phyloP scores from a whole-genome alignment of 2,329 filamentous ascomycete species.

The Coniochaeta sp. region DNA sequence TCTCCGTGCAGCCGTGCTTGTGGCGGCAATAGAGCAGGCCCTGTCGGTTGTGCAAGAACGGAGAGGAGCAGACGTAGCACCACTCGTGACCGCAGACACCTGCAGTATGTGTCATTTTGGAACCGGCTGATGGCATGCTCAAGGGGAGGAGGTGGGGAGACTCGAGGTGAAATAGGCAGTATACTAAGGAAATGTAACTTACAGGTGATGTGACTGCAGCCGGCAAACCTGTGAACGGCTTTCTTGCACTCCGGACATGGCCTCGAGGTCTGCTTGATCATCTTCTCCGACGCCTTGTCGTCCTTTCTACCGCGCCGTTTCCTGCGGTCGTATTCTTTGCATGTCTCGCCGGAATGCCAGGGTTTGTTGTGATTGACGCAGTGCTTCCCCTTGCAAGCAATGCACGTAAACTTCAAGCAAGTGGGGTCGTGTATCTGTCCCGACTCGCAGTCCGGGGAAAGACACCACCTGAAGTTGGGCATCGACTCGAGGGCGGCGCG shows the following conservation, averaged over 20 bases:
- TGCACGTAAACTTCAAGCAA: slow-evolving; percentile 25
- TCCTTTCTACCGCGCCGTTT: slow-evolving; percentile 19
- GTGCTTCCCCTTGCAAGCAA: slow-evolving; percentile 21
- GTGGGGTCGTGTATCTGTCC: slow-evolving; percentile 26
- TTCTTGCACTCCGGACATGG: slow-evolving; percentile 28
- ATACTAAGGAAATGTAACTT: slow-evolving; percentile 12
- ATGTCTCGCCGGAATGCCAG: slow-evolving; percentile 30
- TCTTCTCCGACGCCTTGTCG: slow-evolving; percentile 25
- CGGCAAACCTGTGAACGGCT: slow-evolving; percentile 25
- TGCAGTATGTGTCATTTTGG: no score
- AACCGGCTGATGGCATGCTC: no score
- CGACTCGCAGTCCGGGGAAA: slow-evolving; percentile 25
- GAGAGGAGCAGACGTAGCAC: slow-evolving; percentile 29
- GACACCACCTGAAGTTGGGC: slow-evolving; percentile 29
- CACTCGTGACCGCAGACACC: slow-evolving; percentile 28
- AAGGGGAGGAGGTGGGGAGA: no score
- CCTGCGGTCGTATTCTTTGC: slow-evolving; percentile 27
- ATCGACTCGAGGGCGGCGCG: slow-evolving; percentile 21
- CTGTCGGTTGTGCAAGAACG: slow-evolving; percentile 18
- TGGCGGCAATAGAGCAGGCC: slow-evolving; percentile 25
- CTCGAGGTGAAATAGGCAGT: neutral
- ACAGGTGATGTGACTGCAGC: slow-evolving; percentile 35
- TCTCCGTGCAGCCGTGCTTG: slow-evolving; percentile 19
- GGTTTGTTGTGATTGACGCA: slow-evolving; percentile 28
- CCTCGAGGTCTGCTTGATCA: slow-evolving; percentile 23